phyloP scores from a whole-genome alignment of 345 rosid genomes.

The Cochlearia excelsa region DNA sequence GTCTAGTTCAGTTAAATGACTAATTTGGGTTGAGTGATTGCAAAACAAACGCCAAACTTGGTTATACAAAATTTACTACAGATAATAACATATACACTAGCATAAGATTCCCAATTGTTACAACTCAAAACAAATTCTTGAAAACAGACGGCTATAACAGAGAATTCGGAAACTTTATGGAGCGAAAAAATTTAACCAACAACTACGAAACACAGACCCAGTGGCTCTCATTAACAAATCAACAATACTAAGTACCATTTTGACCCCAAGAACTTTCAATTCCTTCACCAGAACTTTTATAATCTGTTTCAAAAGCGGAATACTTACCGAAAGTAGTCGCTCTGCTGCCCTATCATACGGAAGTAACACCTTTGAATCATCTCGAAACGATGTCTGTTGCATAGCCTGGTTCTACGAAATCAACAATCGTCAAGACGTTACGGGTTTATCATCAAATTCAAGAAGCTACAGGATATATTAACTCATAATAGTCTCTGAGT shows the following conservation, averaged over 20 bases:
- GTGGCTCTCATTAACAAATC: neutral
- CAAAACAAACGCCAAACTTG: neutral
- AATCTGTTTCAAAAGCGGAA: slow-evolving; percentile 4
- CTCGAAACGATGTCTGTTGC: slow-evolving; percentile 50
- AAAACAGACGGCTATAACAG: neutral
- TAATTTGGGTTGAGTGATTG: neutral
- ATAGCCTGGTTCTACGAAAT: slow-evolving; percentile 45
- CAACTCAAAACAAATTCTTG: neutral
- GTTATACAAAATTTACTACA: neutral
- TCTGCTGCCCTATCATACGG: slow-evolving; percentile 91
- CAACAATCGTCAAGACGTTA: neutral
- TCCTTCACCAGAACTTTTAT: neutral
- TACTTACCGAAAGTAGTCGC: slow-evolving; percentile 67
- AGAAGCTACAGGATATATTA: slow-evolving; percentile 2
- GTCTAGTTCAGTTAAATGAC: slow-evolving; percentile 2
- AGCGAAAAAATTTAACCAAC: slow-evolving; percentile 4
- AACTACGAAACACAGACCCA: slow-evolving; percentile 4
- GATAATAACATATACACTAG: neutral
- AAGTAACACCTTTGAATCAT: slow-evolving; percentile 59
- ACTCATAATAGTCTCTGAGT: slow-evolving; percentile 2
- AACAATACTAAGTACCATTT: neutral
- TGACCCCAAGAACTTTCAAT: neutral
- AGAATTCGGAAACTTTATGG: neutral
- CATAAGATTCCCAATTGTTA: slow-evolving; percentile 5
- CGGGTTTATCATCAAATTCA: neutral